Conservation (phyloP, 305 asterid species). For the Fraxinus angustifolia region DNA sequence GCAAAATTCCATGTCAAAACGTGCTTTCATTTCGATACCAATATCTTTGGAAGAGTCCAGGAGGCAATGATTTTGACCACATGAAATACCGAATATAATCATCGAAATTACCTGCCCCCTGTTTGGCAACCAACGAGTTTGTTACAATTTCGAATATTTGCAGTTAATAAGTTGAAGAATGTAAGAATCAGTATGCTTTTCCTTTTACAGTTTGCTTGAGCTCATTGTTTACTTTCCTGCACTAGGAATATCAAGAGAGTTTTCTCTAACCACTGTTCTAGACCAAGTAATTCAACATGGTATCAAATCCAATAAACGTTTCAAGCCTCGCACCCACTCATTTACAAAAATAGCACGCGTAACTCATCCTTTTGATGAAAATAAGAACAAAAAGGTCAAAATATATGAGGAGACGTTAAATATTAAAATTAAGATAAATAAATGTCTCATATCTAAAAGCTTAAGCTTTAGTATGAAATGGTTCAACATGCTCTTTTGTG, state of each 20-base stretch:
- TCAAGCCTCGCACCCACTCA: not conserved
- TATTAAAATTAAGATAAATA: not conserved
- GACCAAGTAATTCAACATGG: not conserved
- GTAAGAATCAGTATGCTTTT: not conserved
- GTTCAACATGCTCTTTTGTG: not conserved
- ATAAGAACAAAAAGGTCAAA: not conserved
- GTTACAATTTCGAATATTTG: not conserved
- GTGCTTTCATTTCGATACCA: not conserved
- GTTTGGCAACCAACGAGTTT: not conserved
- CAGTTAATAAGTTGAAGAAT: not conserved
- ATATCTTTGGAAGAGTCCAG: not conserved
- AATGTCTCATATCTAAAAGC: not conserved
- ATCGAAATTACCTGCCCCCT: not conserved
- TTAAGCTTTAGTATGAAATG: not conserved
- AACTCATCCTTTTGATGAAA: not conserved
- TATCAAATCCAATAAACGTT: not conserved
- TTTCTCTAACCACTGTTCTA: not conserved
- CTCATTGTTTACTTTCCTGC: not conserved
- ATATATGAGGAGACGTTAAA: not conserved
- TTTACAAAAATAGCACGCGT: not conserved
- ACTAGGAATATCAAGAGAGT: not conserved
- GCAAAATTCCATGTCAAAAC: not conserved
- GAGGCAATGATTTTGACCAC: not conserved
- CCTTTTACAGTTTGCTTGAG: not conserved
- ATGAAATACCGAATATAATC: not conserved